Conservation (phyloP, 73 alveolate species). For the Paramecium pentaurelia region DNA sequence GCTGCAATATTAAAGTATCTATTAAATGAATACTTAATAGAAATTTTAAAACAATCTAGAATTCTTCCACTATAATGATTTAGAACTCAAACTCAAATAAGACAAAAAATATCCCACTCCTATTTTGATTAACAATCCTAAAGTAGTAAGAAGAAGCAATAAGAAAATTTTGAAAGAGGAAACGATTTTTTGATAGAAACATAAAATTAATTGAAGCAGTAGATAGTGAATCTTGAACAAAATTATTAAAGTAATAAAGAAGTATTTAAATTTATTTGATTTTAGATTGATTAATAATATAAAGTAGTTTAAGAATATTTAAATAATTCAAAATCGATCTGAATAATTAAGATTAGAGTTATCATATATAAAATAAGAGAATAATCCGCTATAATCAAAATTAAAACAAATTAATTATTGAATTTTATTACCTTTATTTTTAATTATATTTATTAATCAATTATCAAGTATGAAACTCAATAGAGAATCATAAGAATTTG, state of each 20-base stretch:
- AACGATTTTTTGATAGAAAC: neutral
- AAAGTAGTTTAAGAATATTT: neutral
- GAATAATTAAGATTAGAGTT: constrained; percentile 35
- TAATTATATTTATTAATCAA: neutral
- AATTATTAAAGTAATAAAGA: neutral
- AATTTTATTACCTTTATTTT: neutral
- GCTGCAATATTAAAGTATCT: neutral
- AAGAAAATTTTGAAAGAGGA: neutral
- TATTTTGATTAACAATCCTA: neutral
- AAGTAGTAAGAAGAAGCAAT: neutral
- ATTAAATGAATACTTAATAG: neutral
- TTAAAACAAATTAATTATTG: constrained; percentile 25
- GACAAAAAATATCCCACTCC: constrained; percentile 16
- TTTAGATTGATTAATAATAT: constrained; percentile 24
- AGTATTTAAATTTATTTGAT: neutral
- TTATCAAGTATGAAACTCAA: neutral
- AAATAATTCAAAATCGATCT: neutral
- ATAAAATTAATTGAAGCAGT: neutral
- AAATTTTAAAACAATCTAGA: neutral
- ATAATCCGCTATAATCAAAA: neutral
- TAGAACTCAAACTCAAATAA: neutral
- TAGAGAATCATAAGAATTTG: neutral
- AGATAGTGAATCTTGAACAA: neutral
- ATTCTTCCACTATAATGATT: neutral
- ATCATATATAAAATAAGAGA: constrained; percentile 5